Conservation (phyloP, 768 basidiomycete species). For the Tulasnella sp. region DNA sequence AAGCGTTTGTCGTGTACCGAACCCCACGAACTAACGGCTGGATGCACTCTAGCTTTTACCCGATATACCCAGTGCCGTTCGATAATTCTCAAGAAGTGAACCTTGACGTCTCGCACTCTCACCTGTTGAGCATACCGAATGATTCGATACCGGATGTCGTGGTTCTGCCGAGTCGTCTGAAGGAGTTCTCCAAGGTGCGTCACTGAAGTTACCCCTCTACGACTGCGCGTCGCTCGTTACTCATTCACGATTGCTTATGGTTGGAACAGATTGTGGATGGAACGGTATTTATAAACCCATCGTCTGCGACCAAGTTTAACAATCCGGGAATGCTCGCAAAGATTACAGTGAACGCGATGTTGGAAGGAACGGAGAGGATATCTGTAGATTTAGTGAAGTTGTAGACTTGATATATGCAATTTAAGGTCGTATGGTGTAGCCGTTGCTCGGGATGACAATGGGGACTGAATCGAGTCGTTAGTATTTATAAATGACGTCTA, state of each 20-base stretch:
- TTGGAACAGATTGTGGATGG: conserved; percentile 64
- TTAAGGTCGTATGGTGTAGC: not conserved
- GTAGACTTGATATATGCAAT: conserved; percentile 7
- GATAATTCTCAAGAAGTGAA: conserved; percentile 77
- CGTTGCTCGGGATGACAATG: not conserved
- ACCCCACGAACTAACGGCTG: conserved; percentile 2
- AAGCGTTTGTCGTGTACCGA: not conserved
- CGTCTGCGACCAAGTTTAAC: conserved; percentile 39
- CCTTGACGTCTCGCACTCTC: conserved; percentile 78
- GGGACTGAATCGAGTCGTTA: not conserved
- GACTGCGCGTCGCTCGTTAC: not conserved
- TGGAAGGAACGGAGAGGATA: conserved; percentile 21
- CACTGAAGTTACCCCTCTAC: not conserved
- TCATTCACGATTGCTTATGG: not conserved
- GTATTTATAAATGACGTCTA: not conserved
- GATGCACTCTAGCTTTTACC: conserved; percentile 70
- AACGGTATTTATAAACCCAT: conserved; percentile 81
- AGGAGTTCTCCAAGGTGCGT: conserved; percentile 82
- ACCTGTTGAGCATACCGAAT: conserved; percentile 42
- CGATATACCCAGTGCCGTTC: conserved; percentile 80
- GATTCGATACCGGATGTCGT: conserved; percentile 72
- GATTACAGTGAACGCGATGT: conserved; percentile 22
- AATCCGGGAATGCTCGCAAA: conserved; percentile 20
- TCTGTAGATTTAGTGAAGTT: conserved; percentile 26
- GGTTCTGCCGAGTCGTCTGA: conserved; percentile 80